These are phyloP conservation scores for Amaranthus hypochondriacus DNA, from an alignment of 148 eudicot species.

Conservation along the genomic window DNA sequence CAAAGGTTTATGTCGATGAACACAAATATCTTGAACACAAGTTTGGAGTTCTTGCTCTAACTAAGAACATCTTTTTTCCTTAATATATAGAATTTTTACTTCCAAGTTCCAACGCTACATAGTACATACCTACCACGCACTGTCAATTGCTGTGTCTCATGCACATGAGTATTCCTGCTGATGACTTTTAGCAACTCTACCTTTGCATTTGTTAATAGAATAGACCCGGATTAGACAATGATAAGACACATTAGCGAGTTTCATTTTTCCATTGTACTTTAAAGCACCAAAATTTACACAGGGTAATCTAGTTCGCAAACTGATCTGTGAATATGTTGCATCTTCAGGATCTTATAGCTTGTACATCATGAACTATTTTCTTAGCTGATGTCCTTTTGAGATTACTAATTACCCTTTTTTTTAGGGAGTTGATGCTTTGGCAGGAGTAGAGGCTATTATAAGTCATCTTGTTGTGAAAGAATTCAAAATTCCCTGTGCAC, in stretches of 20 bases:
- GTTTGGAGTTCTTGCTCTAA: not conserved
- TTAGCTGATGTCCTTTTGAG: not conserved
- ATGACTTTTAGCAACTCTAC: not conserved
- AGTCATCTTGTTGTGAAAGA: slow-evolving; percentile 88
- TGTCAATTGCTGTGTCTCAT: not conserved
- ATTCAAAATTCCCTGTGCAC: slow-evolving; percentile 93
- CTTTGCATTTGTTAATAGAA: not conserved
- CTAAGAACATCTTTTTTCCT: not conserved
- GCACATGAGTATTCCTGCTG: not conserved
- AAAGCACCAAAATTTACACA: not conserved
- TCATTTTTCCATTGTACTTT: not conserved
- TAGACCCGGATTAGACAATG: not conserved
- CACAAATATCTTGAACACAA: not conserved
- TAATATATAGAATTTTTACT: too few relatives aligned
- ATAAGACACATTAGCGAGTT: not conserved
- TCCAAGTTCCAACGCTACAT: not conserved
- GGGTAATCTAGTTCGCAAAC: not conserved
- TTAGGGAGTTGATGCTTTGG: slow-evolving; percentile 87
- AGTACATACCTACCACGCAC: not conserved
- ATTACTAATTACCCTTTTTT: slow-evolving; percentile 23
- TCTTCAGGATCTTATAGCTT: not conserved
- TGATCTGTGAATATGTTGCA: not conserved
- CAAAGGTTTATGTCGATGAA: not conserved
- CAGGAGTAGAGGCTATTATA: slow-evolving; percentile 90
- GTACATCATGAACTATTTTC: not conserved